Base-by-base conservation (phyloP, 1,139 yeast genomes). In the Diutina scorzettiae region DNA sequence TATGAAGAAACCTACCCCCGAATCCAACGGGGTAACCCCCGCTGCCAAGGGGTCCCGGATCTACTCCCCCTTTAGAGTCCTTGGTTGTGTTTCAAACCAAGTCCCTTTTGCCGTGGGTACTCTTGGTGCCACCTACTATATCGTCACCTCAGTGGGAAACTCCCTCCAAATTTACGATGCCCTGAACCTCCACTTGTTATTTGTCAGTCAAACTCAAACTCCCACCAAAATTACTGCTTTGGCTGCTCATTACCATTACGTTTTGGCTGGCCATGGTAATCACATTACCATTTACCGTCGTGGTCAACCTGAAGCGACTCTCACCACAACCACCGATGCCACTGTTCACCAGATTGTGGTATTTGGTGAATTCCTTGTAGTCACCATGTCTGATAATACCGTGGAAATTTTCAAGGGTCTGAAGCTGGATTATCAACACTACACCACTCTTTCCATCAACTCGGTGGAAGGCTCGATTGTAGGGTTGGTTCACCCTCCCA, bases 101-200 rank as follows among this genome's bases (percentile, higher is more conserved):
- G 70, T 74, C 1, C 97, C 97, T 2, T 83, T 87, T 57, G 86
- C 96, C 9, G 67, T 87, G 28, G 95, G 97, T 25, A 78, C 91
- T 1, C 69, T 91, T 45, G 99, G 99, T 44, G 73, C 85, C 16
- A 79, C 94, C 1, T 89, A 83, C 54, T 82, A 89, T 52, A 76
- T 86, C 40, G 95, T 84, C 11, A 89, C 98, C 0, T 79, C 86
- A 30, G 95, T 91, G 23, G 98, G 96, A 4, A 71, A 78, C 45
- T 74, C 93, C 1, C 86, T 91, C 62, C 98, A 91, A 59, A 85
- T 91, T 31, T 93, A 84, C 55, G 98, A 91, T 63, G 95, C 95
- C 14, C 76, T 91, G 36, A 86, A 85, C 5, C 69, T 91, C 48
- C 94, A 85, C 52, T 67, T 91, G 49, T 64, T 91, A 31, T 93